Evolutionary conservation across 2,329 filamentous ascomycete species (phyloP).

Genomic region (Xylariales sp.): DNA sequence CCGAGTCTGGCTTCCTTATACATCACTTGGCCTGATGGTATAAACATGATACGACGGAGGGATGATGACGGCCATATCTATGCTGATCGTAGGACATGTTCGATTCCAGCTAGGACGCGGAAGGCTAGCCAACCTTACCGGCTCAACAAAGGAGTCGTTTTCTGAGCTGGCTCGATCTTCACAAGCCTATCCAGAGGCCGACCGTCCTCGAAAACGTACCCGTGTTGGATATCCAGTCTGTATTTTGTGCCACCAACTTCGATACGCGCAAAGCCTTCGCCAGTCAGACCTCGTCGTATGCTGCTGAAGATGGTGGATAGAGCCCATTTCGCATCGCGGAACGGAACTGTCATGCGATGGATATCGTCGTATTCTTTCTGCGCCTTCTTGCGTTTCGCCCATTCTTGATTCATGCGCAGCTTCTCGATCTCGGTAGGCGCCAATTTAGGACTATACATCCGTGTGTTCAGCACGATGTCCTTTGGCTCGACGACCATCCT

Average conservation of each 20-base stretch:
- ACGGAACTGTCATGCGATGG: constrained; percentile 53
- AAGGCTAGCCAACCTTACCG: too few relatives aligned
- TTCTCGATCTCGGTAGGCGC: constrained; percentile 20
- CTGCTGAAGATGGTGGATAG: constrained; percentile 37
- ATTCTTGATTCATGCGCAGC: constrained; percentile 26
- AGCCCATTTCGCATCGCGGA: constrained; percentile 43
- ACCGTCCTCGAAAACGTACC: constrained; percentile 56
- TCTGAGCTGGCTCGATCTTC: constrained; percentile 24
- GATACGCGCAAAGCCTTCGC: constrained; percentile 52
- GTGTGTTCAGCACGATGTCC: constrained; percentile 31
- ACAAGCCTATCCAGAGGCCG: constrained; percentile 53
- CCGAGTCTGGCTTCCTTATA: too few relatives aligned
- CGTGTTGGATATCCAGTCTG: constrained; percentile 54
- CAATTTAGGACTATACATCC: constrained; percentile 24
- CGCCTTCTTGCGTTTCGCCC: constrained; percentile 32
- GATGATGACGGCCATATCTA: too few relatives aligned
- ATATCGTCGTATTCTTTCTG: constrained; percentile 47
- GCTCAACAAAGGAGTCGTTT: constrained; percentile 4
- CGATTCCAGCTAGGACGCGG: too few relatives aligned
- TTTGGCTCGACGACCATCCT: constrained; percentile 34
- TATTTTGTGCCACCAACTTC: constrained; percentile 42
- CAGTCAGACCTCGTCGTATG: constrained; percentile 46
- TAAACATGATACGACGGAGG: too few relatives aligned
- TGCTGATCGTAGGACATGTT: too few relatives aligned
- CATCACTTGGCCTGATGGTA: too few relatives aligned